A percentile compares a stretch with the other conserved stretches of the same genome.
Evolutionary conservation across 305 asterid genomes (phyloP).

Genomic region (Fraxinus latifolia): DNA sequence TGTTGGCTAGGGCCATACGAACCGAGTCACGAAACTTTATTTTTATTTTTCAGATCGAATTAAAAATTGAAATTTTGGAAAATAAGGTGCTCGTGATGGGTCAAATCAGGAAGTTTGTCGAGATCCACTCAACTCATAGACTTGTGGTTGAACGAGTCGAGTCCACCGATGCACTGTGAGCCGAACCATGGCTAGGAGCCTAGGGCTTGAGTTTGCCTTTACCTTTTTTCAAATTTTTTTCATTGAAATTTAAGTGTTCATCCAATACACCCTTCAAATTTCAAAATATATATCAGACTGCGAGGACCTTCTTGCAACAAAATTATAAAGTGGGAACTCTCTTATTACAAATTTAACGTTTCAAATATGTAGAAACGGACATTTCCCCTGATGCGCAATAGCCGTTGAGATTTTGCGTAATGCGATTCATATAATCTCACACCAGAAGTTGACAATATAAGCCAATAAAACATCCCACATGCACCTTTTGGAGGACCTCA

Average conservation of each 20-base stretch:
- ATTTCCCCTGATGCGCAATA: not conserved
- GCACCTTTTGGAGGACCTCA: slow-evolving; percentile 20
- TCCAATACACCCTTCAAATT: not conserved
- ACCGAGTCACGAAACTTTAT: not conserved
- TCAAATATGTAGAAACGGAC: not conserved
- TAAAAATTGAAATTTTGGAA: not conserved
- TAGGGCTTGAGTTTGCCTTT: not conserved
- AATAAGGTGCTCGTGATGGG: not conserved
- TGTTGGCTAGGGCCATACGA: not conserved
- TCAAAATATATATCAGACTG: not conserved
- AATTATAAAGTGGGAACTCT: not conserved
- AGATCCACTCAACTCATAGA: not conserved
- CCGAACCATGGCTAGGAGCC: not conserved
- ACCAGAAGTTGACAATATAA: not conserved
- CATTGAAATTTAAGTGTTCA: not conserved
- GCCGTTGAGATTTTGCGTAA: not conserved
- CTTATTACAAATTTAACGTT: not conserved
- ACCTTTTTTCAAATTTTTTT: not conserved
- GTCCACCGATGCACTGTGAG: not conserved
- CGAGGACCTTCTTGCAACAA: not conserved
- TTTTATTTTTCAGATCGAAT: not conserved
- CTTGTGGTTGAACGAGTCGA: not conserved
- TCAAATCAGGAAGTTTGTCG: not conserved
- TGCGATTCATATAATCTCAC: not conserved
- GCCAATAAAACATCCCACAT: not conserved